Percentiles rank a stretch among this genome's conserved stretches.
phyloP scores from a whole-genome alignment of 2,329 filamentous ascomycete genomes.

The Ascochyta clinopodiicola region DNA sequence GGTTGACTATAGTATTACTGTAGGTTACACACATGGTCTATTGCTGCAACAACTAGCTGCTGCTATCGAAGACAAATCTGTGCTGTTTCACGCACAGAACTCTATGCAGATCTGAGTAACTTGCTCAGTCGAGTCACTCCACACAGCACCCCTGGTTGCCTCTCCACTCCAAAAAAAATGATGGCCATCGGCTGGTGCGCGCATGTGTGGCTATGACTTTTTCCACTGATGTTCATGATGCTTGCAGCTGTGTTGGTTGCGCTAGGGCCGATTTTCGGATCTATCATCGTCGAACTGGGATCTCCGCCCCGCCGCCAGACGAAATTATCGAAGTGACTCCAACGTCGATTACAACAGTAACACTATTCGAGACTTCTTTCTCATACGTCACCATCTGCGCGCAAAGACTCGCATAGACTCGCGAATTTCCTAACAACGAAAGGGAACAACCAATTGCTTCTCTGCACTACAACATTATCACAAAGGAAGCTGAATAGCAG shows the following conservation, averaged over 20 bases:
- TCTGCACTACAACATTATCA: background rate
- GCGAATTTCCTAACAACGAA: background rate
- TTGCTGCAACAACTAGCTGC: too few species aligned
- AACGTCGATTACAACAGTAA: slow-evolving; percentile 21
- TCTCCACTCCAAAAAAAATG: too few species aligned
- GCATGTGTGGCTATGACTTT: background rate
- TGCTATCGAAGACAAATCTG: too few species aligned
- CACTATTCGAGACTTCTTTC: slow-evolving; percentile 15
- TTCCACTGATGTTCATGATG: background rate
- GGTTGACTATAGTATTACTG: too few species aligned
- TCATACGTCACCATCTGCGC: slow-evolving; percentile 4
- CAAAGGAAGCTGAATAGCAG: slow-evolving; percentile 11
- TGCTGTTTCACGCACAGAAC: too few species aligned
- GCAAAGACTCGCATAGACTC: background rate
- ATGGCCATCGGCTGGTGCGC: too few species aligned
- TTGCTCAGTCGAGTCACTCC: too few species aligned
- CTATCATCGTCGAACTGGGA: background rate
- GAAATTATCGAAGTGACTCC: slow-evolving; percentile 32
- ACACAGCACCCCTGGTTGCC: too few species aligned
- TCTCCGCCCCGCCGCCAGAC: slow-evolving; percentile 31
- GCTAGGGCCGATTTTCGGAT: slow-evolving; percentile 19
- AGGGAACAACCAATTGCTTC: slow-evolving; percentile 7
- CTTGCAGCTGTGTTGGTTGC: background rate
- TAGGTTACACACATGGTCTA: too few species aligned
- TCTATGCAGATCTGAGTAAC: too few species aligned